Base-by-base conservation (phyloP, 2,329 filamentous ascomycete species). In the Chrysosporium keratinophilum region DNA sequence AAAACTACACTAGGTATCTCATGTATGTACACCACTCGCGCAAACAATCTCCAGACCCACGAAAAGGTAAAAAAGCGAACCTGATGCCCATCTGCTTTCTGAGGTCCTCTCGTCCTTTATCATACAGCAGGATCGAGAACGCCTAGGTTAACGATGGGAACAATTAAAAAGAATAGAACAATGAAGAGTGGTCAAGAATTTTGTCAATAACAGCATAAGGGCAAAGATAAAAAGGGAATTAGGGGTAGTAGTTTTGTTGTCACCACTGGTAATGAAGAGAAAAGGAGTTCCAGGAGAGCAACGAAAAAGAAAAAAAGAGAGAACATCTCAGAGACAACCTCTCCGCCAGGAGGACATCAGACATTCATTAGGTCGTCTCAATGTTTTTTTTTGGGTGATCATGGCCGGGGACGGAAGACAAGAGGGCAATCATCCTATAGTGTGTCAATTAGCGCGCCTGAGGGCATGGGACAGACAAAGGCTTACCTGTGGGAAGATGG, bases 401-500 rank as follows among this genome's bases (percentile, higher is more conserved):
- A 73, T 50, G 68, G 58, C 50, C 73, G 70, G 41, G 72, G 67
- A 50, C 71, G 78, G 67, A 93, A 90, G 1, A 83, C 84, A 63
- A 93, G 78, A 54, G 85, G 83, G 73, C 87, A 93, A 67, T 93
- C 85, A 67, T 94, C 88, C 87, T 91, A 59, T 3, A 58, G 67
- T 61, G 58, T 45, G 52, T 11, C 6, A 19, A 40, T 14, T 39
- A 51, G 52, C 17, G 2, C 19, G 28, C n/a, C 50, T 17, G 15
- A 56, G 9, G n/a, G 6, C 5, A 9, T 50, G 20, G 53, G 41
- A 33, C 58, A 52, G 54, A 59, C 56, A 41, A 28, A 48, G 5
- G 74, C 83, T 70, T 74, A 94, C 90, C 85, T 86, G 85, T 54
- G 93, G 93, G 79, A 98, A 98, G 63, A 98, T 95, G 28, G 89